Percentiles rank a stretch among this genome's conserved stretches.
phyloP scores from a whole-genome alignment of 257 asterid genomes.

The Nicotiana benthamiana region DNA sequence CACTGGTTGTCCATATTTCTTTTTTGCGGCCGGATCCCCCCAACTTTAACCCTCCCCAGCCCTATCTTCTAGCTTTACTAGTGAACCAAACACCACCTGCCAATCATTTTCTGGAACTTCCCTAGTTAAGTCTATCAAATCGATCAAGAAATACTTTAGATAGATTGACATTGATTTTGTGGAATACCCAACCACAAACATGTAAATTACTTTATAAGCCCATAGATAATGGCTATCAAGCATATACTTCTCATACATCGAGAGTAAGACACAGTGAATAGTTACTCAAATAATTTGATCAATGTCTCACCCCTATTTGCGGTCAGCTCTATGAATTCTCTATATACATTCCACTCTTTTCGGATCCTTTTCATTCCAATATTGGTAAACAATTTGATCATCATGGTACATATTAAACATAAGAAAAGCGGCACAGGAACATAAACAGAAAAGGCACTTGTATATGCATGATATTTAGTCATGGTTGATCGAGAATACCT shows the following conservation, averaged over 20 bases:
- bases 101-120: neutral
- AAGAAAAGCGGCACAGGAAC: neutral
- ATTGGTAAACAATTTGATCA: too few species aligned
- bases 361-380: neutral
- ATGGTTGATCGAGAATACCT: slow-evolving; percentile 37
- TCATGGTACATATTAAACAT: neutral
- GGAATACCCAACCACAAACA: neutral
- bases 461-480: neutral
- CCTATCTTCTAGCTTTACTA: too few species aligned
- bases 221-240: neutral
- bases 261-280: neutral
- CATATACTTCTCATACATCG: neutral
- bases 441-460: neutral
- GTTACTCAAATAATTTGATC: neutral
- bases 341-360: neutral
- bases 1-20: neutral
- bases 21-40: neutral
- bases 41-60: neutral
- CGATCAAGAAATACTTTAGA: neutral
- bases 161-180: neutral
- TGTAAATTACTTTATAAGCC: neutral
- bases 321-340: neutral
- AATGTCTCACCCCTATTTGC: neutral
- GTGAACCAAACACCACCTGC: neutral
- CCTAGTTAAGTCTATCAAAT: neutral